Conservation (phyloP, 2,329 filamentous ascomycete species). For the Arachnomyces sp. region DNA sequence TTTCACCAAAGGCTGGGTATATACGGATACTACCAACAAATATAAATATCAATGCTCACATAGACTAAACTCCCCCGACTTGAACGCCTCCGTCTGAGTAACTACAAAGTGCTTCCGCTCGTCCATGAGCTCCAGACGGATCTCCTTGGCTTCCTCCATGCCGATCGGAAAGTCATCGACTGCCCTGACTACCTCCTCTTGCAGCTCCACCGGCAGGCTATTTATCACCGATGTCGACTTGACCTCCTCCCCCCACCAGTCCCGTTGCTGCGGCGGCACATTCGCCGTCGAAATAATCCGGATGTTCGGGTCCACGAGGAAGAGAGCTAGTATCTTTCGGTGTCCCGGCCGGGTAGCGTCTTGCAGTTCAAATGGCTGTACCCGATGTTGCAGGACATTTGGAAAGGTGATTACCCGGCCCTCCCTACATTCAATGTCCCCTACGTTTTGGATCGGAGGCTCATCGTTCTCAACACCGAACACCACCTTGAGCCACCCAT, state of each 20-base stretch:
- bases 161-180: neutral
- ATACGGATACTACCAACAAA: too few relatives aligned
- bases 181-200: slow-evolving; percentile 1
- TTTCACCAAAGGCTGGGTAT: too few relatives aligned
- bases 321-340: slow-evolving; percentile 6
- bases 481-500: slow-evolving; percentile 1
- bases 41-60: neutral
- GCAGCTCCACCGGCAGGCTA: slow-evolving; percentile 3
- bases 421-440: slow-evolving; percentile 1
- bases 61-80: neutral
- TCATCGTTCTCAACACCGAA: neutral
- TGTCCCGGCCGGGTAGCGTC: slow-evolving; percentile 2
- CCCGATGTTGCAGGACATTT: slow-evolving; percentile 4
- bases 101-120: neutral
- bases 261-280: slow-evolving; percentile 5
- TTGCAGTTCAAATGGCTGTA: slow-evolving; percentile 5
- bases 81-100: slow-evolving; percentile 1
- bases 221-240: neutral
- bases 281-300: slow-evolving; percentile 4
- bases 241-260: slow-evolving; percentile 5
- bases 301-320: slow-evolving; percentile 5
- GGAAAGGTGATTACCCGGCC: slow-evolving; percentile 7
- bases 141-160: slow-evolving; percentile 3
- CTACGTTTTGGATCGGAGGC: neutral
- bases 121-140: slow-evolving; percentile 2